phyloP scores from a whole-genome alignment of 345 rosid genomes.

The Jatropha curcas region DNA sequence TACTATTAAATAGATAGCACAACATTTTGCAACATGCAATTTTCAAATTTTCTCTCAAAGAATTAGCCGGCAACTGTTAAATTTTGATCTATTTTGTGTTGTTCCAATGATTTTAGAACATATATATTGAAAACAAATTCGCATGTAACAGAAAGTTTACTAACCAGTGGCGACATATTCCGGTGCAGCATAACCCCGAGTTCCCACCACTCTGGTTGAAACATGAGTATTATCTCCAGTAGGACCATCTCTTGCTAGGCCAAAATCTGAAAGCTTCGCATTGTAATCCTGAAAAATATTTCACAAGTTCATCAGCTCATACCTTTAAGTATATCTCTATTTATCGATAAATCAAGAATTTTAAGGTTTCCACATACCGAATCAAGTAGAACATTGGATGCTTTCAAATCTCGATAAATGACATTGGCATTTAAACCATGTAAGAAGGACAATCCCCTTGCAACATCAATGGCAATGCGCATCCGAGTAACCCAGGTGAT shows the following conservation, averaged over 20 bases:
- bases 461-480: slow-evolving; percentile 51
- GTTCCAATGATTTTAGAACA: no score
- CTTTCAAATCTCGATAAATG: slow-evolving; percentile 68
- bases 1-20: no score
- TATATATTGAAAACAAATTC: neutral
- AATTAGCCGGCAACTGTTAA: no score
- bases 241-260: slow-evolving; percentile 93
- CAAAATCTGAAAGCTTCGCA: slow-evolving; percentile 92
- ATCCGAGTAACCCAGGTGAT: slow-evolving; percentile 56
- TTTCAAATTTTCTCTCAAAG: no score
- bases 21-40: no score
- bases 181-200: slow-evolving; percentile 92
- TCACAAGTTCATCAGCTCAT: slow-evolving; percentile 9
- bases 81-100: no score
- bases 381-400: slow-evolving; percentile 69
- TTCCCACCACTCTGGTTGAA: slow-evolving; percentile 83
- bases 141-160: slow-evolving; percentile 6
- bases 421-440: slow-evolving; percentile 63
- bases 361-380: slow-evolving; percentile 39
- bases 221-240: slow-evolving; percentile 88
- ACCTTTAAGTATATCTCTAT: neutral
- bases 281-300: slow-evolving; percentile 53
- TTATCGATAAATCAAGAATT: slow-evolving; percentile 6
- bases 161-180: slow-evolving; percentile 87
- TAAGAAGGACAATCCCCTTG: slow-evolving; percentile 61